Base-by-base conservation (phyloP, 257 asterid genomes). In the Nicotiana tomentosiformis region DNA sequence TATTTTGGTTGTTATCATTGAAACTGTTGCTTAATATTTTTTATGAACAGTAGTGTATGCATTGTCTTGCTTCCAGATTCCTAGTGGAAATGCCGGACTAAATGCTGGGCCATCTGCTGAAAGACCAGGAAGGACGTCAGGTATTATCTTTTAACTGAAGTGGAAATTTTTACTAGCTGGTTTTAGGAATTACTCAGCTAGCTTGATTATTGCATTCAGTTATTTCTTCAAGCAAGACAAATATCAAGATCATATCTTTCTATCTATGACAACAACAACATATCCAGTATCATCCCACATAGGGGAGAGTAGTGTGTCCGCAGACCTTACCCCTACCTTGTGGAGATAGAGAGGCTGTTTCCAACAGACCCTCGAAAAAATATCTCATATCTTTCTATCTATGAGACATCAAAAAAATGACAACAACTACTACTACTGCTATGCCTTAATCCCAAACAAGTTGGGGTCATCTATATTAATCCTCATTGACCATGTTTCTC, bases 101-200 rank as follows among this genome's bases (percentile, higher is more conserved):
- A 49, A 46, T 65, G 86, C 83, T 55, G 77, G 83, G 46, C 82
- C 86, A 65, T 78, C 86, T 78, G 83, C 79, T 11, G 85, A 76
- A 62, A 79, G 83, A 61, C 86, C 72, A 16, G 76, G 82, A 37
- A 78, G 66, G 57, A 49, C 35, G 64, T 78, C 86, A 78, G 86
- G 86, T 83, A 79, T 53, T 66, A 23, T 51, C 61, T 35, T 66
- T 23, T 11, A 10, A 66, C 33, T 49, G 46, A 65, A 23, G 39
- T 72, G 7, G n/a, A 16, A 49, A 76, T 49, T 15, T 26, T 29
- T 51, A 15, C 64, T 26, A 14, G 80, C 43, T 76, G 15, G 1
- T 51, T 76, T 4, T 76, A 49, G 62, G 26, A n/a, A 14, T 51
- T 29, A 23, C 1, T 49, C 17, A 6, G 62, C 26, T 51, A 18